phyloP scores from a whole-genome alignment of 129 eudicot species.

The Smallanthus sonchifolius region DNA sequence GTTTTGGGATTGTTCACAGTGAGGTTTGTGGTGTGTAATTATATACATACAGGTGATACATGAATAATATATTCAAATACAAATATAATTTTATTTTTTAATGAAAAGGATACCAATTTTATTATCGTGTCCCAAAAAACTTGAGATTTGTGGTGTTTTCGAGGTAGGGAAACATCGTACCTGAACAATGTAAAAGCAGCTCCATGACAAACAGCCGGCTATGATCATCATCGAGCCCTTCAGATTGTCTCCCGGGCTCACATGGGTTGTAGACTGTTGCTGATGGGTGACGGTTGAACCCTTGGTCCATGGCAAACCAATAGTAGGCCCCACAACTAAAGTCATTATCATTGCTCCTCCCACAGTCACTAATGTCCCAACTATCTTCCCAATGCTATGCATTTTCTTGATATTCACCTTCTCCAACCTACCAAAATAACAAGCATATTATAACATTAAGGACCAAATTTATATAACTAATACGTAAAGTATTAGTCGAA shows the following conservation, averaged over 20 bases:
- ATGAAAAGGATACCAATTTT: too few relatives aligned
- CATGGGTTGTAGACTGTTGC: conserved; percentile 19
- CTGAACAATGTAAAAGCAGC: conserved; percentile 40
- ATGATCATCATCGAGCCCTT: conserved; percentile 40
- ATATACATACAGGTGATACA: too few relatives aligned
- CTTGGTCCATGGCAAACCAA: conserved; percentile 52
- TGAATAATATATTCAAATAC: too few relatives aligned
- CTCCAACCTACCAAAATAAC: conserved; percentile 42
- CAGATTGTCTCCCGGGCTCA: conserved; percentile 28
- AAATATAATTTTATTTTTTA: too few relatives aligned
- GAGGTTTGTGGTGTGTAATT: too few relatives aligned
- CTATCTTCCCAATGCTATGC: conserved; percentile 60
- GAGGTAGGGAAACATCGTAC: conserved; percentile 13
- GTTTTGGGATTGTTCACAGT: too few relatives aligned
- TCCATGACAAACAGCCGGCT: conserved; percentile 31
- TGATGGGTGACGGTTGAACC: conserved; percentile 13
- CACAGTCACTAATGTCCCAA: conserved; percentile 60
- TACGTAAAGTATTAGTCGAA: too few relatives aligned
- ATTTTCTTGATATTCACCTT: conserved; percentile 49
- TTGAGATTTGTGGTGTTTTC: too few relatives aligned
- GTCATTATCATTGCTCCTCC: conserved; percentile 88
- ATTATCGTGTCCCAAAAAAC: too few relatives aligned
- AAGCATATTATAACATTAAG: not conserved
- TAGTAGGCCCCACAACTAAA: conserved; percentile 48
- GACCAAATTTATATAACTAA: not conserved